Percentiles rank a stretch among this genome's conserved stretches.
These are phyloP conservation scores for Phytophthora ohioensis DNA, from an alignment of 352 stramenopile genomes.

Conservation along the genomic window DNA sequence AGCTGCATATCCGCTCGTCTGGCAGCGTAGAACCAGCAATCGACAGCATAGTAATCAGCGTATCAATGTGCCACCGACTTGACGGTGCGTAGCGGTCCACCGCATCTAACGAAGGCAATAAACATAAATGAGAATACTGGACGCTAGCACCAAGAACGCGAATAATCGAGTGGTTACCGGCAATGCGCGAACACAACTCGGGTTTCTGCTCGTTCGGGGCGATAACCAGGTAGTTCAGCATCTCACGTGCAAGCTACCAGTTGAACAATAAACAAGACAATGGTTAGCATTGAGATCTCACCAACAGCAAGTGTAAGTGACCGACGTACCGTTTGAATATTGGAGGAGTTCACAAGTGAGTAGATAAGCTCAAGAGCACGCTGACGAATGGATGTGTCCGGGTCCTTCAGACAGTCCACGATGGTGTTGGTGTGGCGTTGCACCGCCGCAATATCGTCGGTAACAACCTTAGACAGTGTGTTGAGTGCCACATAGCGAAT, in stretches of 20 bases:
- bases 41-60: constrained; percentile 98
- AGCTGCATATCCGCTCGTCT: constrained; percentile 94
- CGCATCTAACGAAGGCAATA: constrained; percentile 57
- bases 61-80: constrained; percentile 96
- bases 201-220: constrained; percentile 95
- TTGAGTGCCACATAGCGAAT: constrained; percentile 99
- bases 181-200: constrained; percentile 95
- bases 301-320: not conserved
- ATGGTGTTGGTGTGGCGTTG: constrained; percentile 98
- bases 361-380: constrained; percentile 99
- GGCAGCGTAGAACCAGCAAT: constrained; percentile 95
- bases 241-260: constrained; percentile 92
- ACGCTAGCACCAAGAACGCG: not conserved
- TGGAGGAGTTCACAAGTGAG: constrained; percentile 97
- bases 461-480: constrained; percentile 94
- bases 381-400: constrained; percentile 98
- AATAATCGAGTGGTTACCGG: constrained; percentile 63
- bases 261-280: constrained; percentile 32
- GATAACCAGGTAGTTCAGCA: constrained; percentile 99
- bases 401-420: constrained; percentile 95
- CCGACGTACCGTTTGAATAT: constrained; percentile 91
- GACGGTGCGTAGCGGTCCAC: constrained; percentile 87
- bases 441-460: constrained; percentile 93
- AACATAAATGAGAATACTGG: constrained; percentile 8
- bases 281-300: not conserved